Percentiles rank a stretch among this genome's conserved stretches.
Conservation (phyloP, 2,329 filamentous ascomycete species). For the Colletotrichum sp. region DNA sequence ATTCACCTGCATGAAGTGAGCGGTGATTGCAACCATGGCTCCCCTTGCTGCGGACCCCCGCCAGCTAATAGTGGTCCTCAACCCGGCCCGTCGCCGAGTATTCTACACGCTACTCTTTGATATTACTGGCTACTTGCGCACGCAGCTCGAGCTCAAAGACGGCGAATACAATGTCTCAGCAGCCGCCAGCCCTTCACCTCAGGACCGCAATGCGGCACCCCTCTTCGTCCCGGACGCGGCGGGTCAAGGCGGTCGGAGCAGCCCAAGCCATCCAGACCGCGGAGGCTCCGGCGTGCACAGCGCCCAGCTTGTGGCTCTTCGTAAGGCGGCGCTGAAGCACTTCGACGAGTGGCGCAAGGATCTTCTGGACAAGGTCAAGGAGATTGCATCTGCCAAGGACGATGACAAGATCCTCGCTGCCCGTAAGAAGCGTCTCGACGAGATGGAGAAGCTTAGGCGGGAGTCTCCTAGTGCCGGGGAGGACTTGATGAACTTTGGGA, state of each 20-base stretch:
- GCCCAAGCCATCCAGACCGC: slow-evolving; percentile 12
- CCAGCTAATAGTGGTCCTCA: slow-evolving; percentile 60
- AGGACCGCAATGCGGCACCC: slow-evolving; percentile 17
- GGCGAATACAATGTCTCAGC: slow-evolving; percentile 19
- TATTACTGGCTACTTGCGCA: slow-evolving; percentile 60
- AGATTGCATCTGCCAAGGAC: slow-evolving; percentile 63
- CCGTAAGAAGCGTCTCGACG: slow-evolving; percentile 49
- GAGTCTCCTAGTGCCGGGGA: slow-evolving; percentile 40
- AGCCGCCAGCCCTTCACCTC: not conserved
- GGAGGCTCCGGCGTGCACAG: slow-evolving; percentile 23
- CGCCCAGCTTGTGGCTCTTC: slow-evolving; percentile 33
- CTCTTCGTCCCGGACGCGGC: slow-evolving; percentile 25
- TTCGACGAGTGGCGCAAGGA: slow-evolving; percentile 80
- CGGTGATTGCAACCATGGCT: slow-evolving; percentile 47
- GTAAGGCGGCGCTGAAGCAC: slow-evolving; percentile 65
- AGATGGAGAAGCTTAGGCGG: slow-evolving; percentile 40
- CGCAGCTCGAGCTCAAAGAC: slow-evolving; percentile 48
- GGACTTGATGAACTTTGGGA: slow-evolving; percentile 48
- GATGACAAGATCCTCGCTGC: slow-evolving; percentile 51
- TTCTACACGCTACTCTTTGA: slow-evolving; percentile 56
- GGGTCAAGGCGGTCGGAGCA: slow-evolving; percentile 2
- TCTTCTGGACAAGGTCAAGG: slow-evolving; percentile 72
- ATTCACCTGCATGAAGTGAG: not conserved
- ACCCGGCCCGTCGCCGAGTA: slow-evolving; percentile 55
- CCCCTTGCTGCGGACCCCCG: slow-evolving; percentile 60